Evolutionary conservation across 2,329 filamentous ascomycete genomes (phyloP), one percentile per base, ranked within the genome.

Genomic region (Neophaeococcomyces mojaviensis): DNA sequence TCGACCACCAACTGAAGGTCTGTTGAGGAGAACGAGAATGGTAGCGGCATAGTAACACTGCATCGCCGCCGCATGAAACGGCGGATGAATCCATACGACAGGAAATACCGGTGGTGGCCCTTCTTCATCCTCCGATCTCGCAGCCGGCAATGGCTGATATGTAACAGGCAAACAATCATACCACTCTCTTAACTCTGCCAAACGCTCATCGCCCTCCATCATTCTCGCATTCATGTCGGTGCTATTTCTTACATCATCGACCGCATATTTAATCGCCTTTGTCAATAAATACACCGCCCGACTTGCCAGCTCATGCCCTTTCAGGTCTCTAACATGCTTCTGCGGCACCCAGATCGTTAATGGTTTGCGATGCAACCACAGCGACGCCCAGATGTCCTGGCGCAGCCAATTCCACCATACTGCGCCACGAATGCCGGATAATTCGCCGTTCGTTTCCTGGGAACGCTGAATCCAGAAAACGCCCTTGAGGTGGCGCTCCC

Each of bases 391-490:
- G 0, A 79, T 69, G 55, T 83, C 79, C 55, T 83, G 79, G n/a
- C 77, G 67, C 3, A 82, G 63, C 79, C 79, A 83, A 1, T 74
- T 72, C 79, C 79, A 83, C 79, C 79, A 82, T 0, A 78, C 74
- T 0, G 77, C 74, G 50, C 75, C 71, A 34, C 74, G 68, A 0
- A 82, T 63, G 0, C 77, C 76, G 0, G 73, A 71, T 0, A 71
- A 74, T 40, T 77, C 77, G 1, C 77, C 79, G 45, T 82, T 70
- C 36, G 79, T 78, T 39, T 79, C 69, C 43, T 79, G 76, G 0
- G 73, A 78, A n/a, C 78, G 65, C 47, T 81, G 74, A 13, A 82
- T 82, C 74, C 78, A 81, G 52, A 82, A 83, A 0, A 81, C 77
- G 0, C 79, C 79, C 55, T 81, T 76, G 0, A 82, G 64, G 56